Conservation (phyloP, 208 protist genomes). For the Acanthamoeba healyi region DNA sequence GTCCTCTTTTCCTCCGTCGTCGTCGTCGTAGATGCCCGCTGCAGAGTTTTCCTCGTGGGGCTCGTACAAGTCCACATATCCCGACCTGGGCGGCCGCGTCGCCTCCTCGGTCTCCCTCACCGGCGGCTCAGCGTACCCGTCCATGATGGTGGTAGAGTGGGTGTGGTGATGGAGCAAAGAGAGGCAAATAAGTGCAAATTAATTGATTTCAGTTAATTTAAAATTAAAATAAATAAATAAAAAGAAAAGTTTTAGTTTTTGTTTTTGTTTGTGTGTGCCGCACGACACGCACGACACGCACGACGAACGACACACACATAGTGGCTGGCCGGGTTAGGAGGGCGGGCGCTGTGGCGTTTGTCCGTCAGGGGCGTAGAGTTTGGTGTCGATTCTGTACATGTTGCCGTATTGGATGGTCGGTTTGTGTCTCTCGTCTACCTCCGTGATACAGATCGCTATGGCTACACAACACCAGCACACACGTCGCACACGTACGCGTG, state of each 20-base stretch:
- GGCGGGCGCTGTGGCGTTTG: constrained; percentile 21
- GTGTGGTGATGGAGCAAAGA: background rate
- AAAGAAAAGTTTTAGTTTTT: background rate
- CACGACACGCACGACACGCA: too few relatives aligned
- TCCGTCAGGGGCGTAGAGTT: constrained; percentile 73
- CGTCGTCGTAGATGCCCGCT: background rate
- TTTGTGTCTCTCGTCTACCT: constrained; percentile 79
- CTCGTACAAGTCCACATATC: background rate
- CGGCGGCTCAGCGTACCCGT: constrained; percentile 26
- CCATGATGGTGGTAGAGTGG: too few relatives aligned
- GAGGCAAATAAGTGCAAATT: background rate
- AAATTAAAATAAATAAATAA: background rate
- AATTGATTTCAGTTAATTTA: background rate
- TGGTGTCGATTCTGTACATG: constrained; percentile 81
- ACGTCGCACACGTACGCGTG: too few relatives aligned
- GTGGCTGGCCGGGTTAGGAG: background rate
- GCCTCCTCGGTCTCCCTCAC: background rate
- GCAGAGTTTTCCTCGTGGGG: background rate
- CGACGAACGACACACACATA: too few relatives aligned
- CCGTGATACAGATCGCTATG: constrained; percentile 83
- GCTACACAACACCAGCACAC: constrained; percentile 55
- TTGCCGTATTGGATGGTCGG: constrained; percentile 85
- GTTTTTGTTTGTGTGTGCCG: too few relatives aligned
- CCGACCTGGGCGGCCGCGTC: background rate
- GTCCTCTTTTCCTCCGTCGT: background rate